Evolutionary conservation across 2,329 filamentous ascomycete species (phyloP).

Genomic region (Paecilomyces variotii): DNA sequence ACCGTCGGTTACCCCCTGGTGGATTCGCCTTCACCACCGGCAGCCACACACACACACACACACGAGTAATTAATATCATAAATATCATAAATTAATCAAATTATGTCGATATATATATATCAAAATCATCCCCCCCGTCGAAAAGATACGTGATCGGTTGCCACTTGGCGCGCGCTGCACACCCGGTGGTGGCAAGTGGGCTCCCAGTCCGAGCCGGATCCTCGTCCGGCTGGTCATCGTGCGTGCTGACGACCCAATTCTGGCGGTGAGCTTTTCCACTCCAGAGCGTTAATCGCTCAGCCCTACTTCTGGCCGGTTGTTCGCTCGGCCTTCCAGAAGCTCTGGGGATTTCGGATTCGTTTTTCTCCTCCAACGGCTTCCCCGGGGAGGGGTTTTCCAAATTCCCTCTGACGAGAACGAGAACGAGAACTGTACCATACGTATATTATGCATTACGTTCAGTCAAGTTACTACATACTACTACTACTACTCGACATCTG

Average conservation of each 20-base stretch:
- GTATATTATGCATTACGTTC: too few relatives aligned
- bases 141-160: not conserved
- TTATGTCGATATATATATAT: too few relatives aligned
- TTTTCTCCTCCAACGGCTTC: not conserved
- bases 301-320: not conserved
- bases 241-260: not conserved
- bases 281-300: not conserved
- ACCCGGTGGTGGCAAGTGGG: not conserved
- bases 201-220: not conserved
- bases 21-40: too few relatives aligned
- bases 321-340: not conserved
- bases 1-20: too few relatives aligned
- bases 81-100: too few relatives aligned
- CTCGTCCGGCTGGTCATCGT: not conserved
- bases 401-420: too few relatives aligned
- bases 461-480: too few relatives aligned
- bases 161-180: not conserved
- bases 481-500: too few relatives aligned
- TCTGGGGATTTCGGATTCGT: not conserved
- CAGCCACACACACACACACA: too few relatives aligned
- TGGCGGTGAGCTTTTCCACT: not conserved
- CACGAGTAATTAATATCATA: too few relatives aligned
- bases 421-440: too few relatives aligned
- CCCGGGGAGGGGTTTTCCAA: too few relatives aligned
- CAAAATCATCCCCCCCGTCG: not conserved